Base-by-base conservation (phyloP, 495 filamentous ascomycete species). In the Penicillium simplicissimum region DNA sequence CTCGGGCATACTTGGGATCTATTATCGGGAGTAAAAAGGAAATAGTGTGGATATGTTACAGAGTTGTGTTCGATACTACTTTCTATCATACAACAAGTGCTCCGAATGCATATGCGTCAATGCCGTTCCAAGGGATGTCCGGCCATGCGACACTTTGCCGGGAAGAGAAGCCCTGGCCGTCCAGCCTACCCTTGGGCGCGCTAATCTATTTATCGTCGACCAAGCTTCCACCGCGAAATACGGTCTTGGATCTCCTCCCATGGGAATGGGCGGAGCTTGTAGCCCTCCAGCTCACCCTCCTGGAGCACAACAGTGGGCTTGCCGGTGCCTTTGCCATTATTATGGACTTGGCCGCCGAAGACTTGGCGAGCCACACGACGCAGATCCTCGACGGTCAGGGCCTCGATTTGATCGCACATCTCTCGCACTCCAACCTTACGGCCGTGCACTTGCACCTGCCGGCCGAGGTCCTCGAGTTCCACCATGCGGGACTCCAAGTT, bases 401-500 rank as follows among this genome's bases (percentile, higher is more conserved):
- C 79, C 63, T 97, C 88, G 60, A 99, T 99, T 64, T 88, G 85
- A 40, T 76, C 74, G 68, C 93, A 96, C 96, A 98, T 99, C 77
- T 98, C 94, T 62, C 83, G 85, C 8, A 96, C 92, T 0, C 92
- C 87, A 42, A 98, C 85, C 76, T 97, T 97, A 53, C 87, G 82
- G 10, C 93, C 94, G 71, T 97, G 92, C 13, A 97, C 92, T 75
- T 98, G 96, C 9, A 99, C 91, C 75, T 98, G 95, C 60, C 95
- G 82, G 38, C 96, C 95, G 7, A 99, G 82, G 75, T 99, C 95
- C 79, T 99, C 95, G n/a, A 99, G 79, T 75, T 97, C 96, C 13
- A 98, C 92, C 95, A 98, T 97, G 43, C 96, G 85, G 60, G 86
- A 90, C 79, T 99, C 95, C 0, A 99, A 84, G 77, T 99, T 99